Evolutionary conservation across 2,329 filamentous ascomycete species (phyloP).

Genomic region (Pseudocercospora vitis): DNA sequence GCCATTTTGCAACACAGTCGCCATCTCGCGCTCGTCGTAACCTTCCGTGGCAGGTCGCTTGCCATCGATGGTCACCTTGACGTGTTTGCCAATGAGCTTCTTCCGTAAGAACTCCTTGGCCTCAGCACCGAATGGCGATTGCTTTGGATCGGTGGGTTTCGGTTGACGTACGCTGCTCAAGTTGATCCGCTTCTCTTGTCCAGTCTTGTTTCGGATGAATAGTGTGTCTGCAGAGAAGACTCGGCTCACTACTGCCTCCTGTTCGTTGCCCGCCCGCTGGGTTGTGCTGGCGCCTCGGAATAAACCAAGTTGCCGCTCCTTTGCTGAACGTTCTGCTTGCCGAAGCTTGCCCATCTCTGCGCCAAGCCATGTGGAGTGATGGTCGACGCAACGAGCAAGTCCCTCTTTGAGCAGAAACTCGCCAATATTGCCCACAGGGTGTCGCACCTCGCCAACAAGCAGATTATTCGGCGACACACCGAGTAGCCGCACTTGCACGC

Average conservation of each 20-base stretch:
- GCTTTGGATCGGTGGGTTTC: constrained; percentile 81
- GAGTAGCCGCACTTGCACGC: constrained; percentile 77
- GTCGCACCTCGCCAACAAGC: constrained; percentile 81
- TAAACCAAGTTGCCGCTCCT: constrained; percentile 71
- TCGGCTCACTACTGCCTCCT: constrained; percentile 81
- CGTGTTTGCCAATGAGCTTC: constrained; percentile 92
- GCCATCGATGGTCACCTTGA: constrained; percentile 84
- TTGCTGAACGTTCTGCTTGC: constrained; percentile 82
- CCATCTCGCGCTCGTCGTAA: constrained; percentile 93
- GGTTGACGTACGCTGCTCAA: constrained; percentile 92
- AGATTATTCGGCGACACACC: constrained; percentile 88
- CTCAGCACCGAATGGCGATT: constrained; percentile 84
- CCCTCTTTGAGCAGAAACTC: constrained; percentile 87
- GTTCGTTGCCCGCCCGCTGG: constrained; percentile 58
- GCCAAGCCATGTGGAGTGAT: constrained; percentile 90
- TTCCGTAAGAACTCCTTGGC: constrained; percentile 96
- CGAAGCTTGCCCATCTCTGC: constrained; percentile 82
- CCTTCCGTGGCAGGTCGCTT: constrained; percentile 85
- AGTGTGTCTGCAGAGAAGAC: constrained; percentile 87
- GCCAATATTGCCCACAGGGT: constrained; percentile 86
- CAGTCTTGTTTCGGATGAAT: constrained; percentile 79
- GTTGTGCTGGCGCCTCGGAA: constrained; percentile 77
- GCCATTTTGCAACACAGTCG: constrained; percentile 77
- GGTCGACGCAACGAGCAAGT: constrained; percentile 88
- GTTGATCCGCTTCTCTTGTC: constrained; percentile 83